Conservation (phyloP, 768 basidiomycete species). For the Agrocybe pediades region DNA sequence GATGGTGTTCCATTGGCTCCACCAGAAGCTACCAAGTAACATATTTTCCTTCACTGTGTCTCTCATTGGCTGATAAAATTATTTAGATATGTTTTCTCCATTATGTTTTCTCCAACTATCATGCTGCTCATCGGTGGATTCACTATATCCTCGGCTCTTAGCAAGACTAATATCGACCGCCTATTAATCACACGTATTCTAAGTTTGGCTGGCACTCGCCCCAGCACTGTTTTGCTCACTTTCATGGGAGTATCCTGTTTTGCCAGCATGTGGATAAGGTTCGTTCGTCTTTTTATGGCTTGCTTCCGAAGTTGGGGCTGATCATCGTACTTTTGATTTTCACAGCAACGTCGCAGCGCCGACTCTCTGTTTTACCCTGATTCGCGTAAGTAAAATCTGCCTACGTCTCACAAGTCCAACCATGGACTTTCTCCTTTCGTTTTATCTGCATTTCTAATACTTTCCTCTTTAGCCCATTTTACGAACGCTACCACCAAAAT, state of each 20-base stretch:
- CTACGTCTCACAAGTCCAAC: constrained; percentile 1
- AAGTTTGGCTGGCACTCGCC: constrained; percentile 85
- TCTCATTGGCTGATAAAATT: constrained; percentile 5
- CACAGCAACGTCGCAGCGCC: constrained; percentile 94
- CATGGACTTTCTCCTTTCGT: constrained; percentile 1
- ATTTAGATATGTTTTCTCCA: constrained; percentile 82
- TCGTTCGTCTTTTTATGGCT: constrained; percentile 11
- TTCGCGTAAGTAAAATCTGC: constrained; percentile 62
- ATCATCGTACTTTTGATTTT: constrained; percentile 10
- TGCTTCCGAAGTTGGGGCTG: background rate
- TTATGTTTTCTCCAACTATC: constrained; percentile 97
- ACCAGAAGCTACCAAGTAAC: constrained; percentile 80
- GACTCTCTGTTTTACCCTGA: constrained; percentile 94
- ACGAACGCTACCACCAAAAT: constrained; percentile 83
- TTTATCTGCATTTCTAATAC: constrained; percentile 3
- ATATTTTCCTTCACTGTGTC: constrained; percentile 11
- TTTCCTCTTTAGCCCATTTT: constrained; percentile 77
- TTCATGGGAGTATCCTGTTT: constrained; percentile 98
- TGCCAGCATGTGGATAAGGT: constrained; percentile 99
- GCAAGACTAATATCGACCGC: constrained; percentile 93
- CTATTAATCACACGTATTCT: constrained; percentile 90
- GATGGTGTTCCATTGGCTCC: constrained; percentile 59
- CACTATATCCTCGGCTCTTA: constrained; percentile 94
- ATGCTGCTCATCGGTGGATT: constrained; percentile 98
- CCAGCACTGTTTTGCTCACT: constrained; percentile 83